Conservation (phyloP, 2,329 filamentous ascomycete species). For the Fusarium hostae region DNA sequence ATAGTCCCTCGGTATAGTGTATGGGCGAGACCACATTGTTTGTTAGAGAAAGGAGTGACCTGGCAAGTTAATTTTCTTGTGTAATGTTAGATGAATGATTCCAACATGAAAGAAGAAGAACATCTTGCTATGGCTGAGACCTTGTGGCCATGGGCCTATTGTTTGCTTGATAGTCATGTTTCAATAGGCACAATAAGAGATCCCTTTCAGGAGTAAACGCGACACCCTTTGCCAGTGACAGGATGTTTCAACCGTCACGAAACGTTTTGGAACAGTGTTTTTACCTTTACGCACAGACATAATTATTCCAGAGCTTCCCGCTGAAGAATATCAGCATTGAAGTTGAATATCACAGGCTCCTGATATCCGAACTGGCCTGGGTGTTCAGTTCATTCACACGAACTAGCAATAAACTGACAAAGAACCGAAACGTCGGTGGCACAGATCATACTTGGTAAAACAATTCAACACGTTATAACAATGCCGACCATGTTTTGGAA, state of each 20-base stretch:
- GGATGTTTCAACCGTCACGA: not conserved
- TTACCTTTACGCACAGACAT: not conserved
- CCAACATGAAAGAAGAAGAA: not conserved
- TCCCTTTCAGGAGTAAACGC: not conserved
- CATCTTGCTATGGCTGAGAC: not conserved
- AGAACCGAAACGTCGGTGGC: not conserved
- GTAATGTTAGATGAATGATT: not conserved
- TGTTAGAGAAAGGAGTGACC: not conserved
- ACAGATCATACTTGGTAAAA: not conserved
- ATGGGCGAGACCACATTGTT: conserved; percentile 23
- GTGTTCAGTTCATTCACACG: not conserved
- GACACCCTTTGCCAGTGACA: not conserved
- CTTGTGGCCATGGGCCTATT: not conserved
- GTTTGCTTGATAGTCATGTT: not conserved
- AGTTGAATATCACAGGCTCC: not conserved
- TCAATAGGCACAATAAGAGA: conserved; percentile 14
- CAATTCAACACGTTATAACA: not conserved
- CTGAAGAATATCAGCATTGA: not conserved
- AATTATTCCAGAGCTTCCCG: not conserved
- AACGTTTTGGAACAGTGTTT: not conserved
- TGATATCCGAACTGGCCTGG: not conserved
- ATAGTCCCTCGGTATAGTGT: conserved; percentile 20
- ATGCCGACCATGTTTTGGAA: not conserved
- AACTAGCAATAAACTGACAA: not conserved
- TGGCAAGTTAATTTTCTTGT: not conserved